phyloP scores from a whole-genome alignment of 202 grass and related monocot genomes.

The Elaeis oleifera region DNA sequence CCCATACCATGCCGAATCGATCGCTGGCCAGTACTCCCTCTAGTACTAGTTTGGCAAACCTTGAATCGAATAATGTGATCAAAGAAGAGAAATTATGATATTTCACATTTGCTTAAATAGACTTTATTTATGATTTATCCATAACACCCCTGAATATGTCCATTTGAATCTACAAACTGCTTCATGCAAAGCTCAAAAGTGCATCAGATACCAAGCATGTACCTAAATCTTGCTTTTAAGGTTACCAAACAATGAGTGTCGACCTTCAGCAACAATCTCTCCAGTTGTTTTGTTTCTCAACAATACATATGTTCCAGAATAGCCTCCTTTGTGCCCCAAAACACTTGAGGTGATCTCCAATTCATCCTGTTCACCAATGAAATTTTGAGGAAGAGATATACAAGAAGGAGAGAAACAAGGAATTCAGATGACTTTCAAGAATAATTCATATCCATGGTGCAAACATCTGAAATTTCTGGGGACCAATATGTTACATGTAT shows the following conservation, averaged over 20 bases:
- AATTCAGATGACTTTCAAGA: neutral
- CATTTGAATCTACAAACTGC: too few species aligned
- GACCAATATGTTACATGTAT: neutral
- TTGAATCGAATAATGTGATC: too few species aligned
- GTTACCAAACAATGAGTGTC: constrained; percentile 84
- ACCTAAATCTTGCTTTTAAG: constrained; percentile 30
- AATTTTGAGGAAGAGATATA: neutral
- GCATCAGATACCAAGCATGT: too few species aligned
- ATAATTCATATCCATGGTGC: neutral
- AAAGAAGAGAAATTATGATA: too few species aligned
- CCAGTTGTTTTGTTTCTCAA: constrained; percentile 55
- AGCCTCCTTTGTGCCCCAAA: constrained; percentile 52
- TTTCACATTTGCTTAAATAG: too few species aligned
- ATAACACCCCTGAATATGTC: too few species aligned
- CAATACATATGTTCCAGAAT: constrained; percentile 50
- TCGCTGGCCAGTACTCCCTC: too few species aligned
- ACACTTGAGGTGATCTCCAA: constrained; percentile 56
- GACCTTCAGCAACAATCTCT: constrained; percentile 65
- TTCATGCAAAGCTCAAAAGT: too few species aligned
- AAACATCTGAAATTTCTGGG: neutral
- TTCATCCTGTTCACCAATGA: constrained; percentile 28
- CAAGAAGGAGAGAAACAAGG: neutral
- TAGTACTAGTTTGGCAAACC: too few species aligned
- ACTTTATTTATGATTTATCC: too few species aligned
- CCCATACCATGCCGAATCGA: too few species aligned